phyloP scores from a whole-genome alignment of 345 rosid genomes.

The Eucalyptus sp. region DNA sequence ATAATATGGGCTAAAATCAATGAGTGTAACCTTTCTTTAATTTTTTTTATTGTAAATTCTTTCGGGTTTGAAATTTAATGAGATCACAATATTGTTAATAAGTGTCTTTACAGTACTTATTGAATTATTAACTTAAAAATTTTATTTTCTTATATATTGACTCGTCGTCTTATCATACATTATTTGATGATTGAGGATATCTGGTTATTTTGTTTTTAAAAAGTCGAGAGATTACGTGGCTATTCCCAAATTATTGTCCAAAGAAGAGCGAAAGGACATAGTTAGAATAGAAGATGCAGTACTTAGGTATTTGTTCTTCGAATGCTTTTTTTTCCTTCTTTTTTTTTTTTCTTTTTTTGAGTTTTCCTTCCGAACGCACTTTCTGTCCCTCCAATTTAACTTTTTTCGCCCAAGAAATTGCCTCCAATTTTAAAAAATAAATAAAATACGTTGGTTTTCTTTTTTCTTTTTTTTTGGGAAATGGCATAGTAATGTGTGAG shows the following conservation, averaged over 20 bases:
- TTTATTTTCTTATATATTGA: not conserved
- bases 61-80: not conserved
- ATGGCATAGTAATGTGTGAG: not conserved
- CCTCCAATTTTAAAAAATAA: not conserved
- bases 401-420: not conserved
- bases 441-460: too few relatives aligned
- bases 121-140: not conserved
- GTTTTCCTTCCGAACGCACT: not conserved
- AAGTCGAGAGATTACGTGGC: not conserved
- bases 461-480: rapidly evolving
- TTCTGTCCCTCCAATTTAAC: not conserved
- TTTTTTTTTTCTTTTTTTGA: not conserved
- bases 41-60: not conserved
- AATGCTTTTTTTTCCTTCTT: not conserved
- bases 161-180: not conserved
- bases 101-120: not conserved
- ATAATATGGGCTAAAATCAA: not conserved
- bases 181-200: not conserved
- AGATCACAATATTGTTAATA: not conserved
- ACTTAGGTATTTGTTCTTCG: not conserved
- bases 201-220: not conserved
- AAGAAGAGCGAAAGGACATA: not conserved
- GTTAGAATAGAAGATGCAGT: not conserved
- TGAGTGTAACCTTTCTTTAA: not conserved
- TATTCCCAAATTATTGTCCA: not conserved